Evolutionary conservation across 2,329 filamentous ascomycete species (phyloP), one percentile per base, ranked within the genome.

Genomic region (Mollisia scopiformis): DNA sequence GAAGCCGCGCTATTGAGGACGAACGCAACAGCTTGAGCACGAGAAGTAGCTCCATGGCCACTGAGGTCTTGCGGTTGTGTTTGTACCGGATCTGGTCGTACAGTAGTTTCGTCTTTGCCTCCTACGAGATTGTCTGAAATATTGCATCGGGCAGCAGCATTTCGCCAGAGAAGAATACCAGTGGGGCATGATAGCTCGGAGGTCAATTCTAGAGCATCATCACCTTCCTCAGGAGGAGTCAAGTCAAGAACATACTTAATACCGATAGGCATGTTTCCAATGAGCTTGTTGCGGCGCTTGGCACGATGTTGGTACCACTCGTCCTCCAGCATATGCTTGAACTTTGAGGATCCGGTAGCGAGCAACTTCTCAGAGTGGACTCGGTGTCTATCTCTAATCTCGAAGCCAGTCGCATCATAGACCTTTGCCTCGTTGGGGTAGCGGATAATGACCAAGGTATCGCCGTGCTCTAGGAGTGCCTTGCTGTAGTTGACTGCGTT

Each of bases 191-290:
- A 88, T 13, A 89, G 68, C 59, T 86, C 81, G 0, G 83, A 84
- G 59, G 87, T 78, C 61, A 84, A 77, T 25, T 84, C 81, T 1
- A 88, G 82, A 10, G 85, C 80, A 13, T 88, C 87, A 2, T 89
- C 86, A 1, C 85, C 88, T 69, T 88, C 82, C 0, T 74, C 74
- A 0, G 84, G 80, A 0, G 87, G 88, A 0, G 86, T 89, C 13
- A 90, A 76, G 65, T 91, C 87, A 35, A 91, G 68, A 19, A 89
- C 75, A 64, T 83, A 89, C 59, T 80, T 80, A 68, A 89, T 74
- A 0, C 79, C 81, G 2, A 73, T 66, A 0, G 76, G 77, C 10
- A 78, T 68, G 19, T 35, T 16, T 10, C 59, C 28, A 11, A 64
- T 13, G 37, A 63, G 62, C 43, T 74, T 74, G 21, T 62, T 58